These are phyloP conservation scores for Acer negundo DNA, from an alignment of 345 rosid species.

Conservation along the genomic window DNA sequence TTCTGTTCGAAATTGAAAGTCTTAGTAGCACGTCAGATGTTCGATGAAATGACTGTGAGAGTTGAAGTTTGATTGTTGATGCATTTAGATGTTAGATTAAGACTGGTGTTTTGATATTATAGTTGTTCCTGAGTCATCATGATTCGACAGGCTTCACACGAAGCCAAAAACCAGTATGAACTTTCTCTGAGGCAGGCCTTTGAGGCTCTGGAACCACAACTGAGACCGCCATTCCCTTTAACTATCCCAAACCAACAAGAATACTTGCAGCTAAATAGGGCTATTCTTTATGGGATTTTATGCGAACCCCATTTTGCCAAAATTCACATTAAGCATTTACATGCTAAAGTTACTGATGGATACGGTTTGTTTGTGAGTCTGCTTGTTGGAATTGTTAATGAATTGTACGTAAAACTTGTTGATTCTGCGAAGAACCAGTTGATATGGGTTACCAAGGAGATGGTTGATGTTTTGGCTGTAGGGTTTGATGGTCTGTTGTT, in stretches of 20 bases:
- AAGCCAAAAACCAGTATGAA: slow-evolving; percentile 57
- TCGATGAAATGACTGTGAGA: background rate
- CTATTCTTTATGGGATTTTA: slow-evolving; percentile 63
- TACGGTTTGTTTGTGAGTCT: slow-evolving; percentile 58
- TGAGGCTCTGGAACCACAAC: slow-evolving; percentile 38
- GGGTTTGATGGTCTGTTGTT: slow-evolving; percentile 57
- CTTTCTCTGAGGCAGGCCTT: slow-evolving; percentile 64
- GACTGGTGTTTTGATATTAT: background rate
- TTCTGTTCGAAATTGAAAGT: too few relatives aligned
- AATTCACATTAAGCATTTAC: slow-evolving; percentile 62
- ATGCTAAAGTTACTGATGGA: slow-evolving; percentile 72
- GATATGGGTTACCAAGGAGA: slow-evolving; percentile 62
- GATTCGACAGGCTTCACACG: slow-evolving; percentile 37
- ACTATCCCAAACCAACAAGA: slow-evolving; percentile 53
- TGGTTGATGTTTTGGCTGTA: slow-evolving; percentile 63
- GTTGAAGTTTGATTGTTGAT: background rate
- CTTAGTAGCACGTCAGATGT: background rate
- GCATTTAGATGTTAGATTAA: background rate
- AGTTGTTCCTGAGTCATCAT: slow-evolving; percentile 18
- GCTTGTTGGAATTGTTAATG: slow-evolving; percentile 44
- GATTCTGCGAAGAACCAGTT: slow-evolving; percentile 59
- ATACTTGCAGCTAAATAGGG: slow-evolving; percentile 55
- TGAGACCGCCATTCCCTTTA: slow-evolving; percentile 67
- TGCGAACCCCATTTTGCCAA: slow-evolving; percentile 47
- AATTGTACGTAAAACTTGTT: slow-evolving; percentile 56